These are phyloP conservation scores for Apiotrichum siamense DNA, from an alignment of 1,284 basidiomycete species.

Conservation along the genomic window DNA sequence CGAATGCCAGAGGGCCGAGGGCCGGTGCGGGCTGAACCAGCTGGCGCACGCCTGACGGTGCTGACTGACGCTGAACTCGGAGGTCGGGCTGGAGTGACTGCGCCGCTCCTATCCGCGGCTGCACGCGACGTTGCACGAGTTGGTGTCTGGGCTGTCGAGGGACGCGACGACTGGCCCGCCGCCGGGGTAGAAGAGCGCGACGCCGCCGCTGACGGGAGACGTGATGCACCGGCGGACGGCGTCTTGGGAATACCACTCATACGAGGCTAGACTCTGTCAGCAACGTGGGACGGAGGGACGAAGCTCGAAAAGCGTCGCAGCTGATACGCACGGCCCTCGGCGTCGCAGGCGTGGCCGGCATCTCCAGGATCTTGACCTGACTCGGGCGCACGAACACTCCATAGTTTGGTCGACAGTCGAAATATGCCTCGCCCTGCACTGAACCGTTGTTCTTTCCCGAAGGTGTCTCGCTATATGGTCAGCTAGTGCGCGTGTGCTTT, in stretches of 20 bases:
- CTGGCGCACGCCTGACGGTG: constrained; percentile 1
- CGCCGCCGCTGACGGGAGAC: background rate
- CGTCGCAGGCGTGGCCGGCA: constrained; percentile 13
- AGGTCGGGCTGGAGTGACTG: background rate
- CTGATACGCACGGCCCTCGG: constrained; percentile 6
- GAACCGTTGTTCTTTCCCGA: constrained; percentile 95
- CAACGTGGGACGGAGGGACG: too few species aligned
- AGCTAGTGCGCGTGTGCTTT: background rate
- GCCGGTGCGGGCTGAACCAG: background rate
- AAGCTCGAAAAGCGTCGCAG: too few species aligned
- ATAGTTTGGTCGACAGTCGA: constrained; percentile 66
- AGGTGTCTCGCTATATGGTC: constrained; percentile 49
- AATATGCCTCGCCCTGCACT: constrained; percentile 77
- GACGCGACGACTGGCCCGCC: background rate
- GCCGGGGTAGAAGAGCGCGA: background rate
- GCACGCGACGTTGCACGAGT: background rate
- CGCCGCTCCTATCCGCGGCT: background rate
- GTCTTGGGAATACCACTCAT: too few species aligned
- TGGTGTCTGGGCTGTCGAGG: background rate
- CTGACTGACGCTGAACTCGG: background rate
- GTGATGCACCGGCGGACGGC: background rate
- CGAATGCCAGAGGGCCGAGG: background rate
- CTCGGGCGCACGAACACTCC: constrained; percentile 89
- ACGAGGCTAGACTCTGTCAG: too few species aligned
- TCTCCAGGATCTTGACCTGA: constrained; percentile 63